Base-by-base conservation (phyloP, 2,329 filamentous ascomycete species). In the Penicillium hordei region DNA sequence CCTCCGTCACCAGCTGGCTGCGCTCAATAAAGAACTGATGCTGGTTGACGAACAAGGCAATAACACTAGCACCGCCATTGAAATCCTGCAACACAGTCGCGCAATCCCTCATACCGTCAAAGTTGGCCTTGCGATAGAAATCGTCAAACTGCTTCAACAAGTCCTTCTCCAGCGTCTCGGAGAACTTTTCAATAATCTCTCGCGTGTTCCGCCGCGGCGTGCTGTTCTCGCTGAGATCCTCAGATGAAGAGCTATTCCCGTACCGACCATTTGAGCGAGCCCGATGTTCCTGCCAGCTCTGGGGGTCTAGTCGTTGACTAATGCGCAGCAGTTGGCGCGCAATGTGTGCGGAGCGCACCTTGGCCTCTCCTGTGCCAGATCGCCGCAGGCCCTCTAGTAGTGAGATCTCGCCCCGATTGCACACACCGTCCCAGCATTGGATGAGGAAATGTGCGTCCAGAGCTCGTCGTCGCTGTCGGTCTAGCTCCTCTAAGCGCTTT, bases 11-110 rank as follows among this genome's bases (percentile, higher is more conserved):
- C 57, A 99, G 81, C 73, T 97, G 93, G 65, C 92, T 94, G 27
- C 93, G 84, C 72, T 97, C 94, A 70, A 99, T 97, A 78, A 99
- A 99, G 82, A 99, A 99, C 70, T 96, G 92, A 76, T 99, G 95
- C 74, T 99, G 94, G 72, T 99, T 99, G 70, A 99, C 93, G 74
- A 97, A 99, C 12, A 93, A 83, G 15, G 91, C 93, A 75, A 97
- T 96, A 59, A 97, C 94, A 72, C 93, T 97, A 57, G 91, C 87
- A 51, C 94, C 94, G 52, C 94, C 92, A 73, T 93, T 96, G 81
- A 99, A 99, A 76, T 97, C 94, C 72, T 94, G 85, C 61, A 99
- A 81, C 42, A 97, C 94, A 69, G 90, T 90, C 54, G 95, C 91
- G 72, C 94, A 99, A 72, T 97, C 94, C 78, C 91, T 89, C 95